Evolutionary conservation across 768 basidiomycete species (phyloP).

Genomic region (Tulasnella sp.): DNA sequence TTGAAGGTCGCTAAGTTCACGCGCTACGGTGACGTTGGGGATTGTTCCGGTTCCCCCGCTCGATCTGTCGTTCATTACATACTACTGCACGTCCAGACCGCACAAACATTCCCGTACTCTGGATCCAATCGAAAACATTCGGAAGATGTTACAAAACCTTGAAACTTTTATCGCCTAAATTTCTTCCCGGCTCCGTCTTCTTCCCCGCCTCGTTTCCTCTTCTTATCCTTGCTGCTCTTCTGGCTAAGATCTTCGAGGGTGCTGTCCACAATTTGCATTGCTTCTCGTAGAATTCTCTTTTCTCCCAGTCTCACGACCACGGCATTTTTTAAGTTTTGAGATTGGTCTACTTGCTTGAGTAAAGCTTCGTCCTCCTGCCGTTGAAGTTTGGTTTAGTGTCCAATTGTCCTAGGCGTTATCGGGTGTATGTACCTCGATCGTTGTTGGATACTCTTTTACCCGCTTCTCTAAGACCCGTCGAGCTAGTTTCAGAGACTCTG

Average conservation of each 20-base stretch:
- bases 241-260: not conserved
- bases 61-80: not conserved
- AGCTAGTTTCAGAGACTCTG: constrained; percentile 35
- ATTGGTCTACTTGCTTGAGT: constrained; percentile 18
- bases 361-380: constrained; percentile 15
- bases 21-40: not conserved
- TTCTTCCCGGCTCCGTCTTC: constrained; percentile 1
- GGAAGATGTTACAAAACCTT: not conserved
- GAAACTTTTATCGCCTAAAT: not conserved
- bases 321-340: constrained; percentile 46
- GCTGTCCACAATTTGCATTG: constrained; percentile 17
- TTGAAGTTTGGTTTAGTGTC: constrained; percentile 10
- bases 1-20: not conserved
- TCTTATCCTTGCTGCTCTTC: not conserved
- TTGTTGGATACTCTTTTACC: constrained; percentile 44
- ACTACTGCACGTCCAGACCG: not conserved
- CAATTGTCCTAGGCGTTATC: too few relatives aligned
- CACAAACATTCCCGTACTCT: not conserved
- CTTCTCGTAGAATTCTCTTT: constrained; percentile 47
- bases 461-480: constrained; percentile 41
- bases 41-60: not conserved
- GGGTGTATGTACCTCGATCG: constrained; percentile 38
- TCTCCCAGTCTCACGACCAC: constrained; percentile 68
- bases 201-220: not conserved
- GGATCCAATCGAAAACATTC: not conserved